These are phyloP conservation scores for Sarocladium kiliense DNA, from an alignment of 2,329 filamentous ascomycete species.

Conservation along the genomic window DNA sequence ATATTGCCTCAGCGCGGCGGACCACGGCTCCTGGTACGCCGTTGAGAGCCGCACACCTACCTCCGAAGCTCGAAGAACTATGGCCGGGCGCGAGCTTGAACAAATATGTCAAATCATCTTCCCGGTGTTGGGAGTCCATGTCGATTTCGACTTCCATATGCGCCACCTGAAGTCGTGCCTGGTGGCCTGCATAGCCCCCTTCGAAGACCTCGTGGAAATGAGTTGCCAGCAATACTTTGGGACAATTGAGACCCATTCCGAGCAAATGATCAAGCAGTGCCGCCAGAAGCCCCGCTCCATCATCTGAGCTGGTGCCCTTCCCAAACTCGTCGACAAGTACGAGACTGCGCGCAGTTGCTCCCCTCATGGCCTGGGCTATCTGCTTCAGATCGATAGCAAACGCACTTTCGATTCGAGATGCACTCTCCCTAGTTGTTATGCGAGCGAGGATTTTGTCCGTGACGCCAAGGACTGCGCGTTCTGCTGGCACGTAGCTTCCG, in stretches of 20 bases:
- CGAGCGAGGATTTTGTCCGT: slow-evolving; percentile 91
- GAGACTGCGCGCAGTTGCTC: slow-evolving; percentile 71
- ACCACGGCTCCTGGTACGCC: slow-evolving; percentile 71
- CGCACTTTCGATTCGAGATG: slow-evolving; percentile 54
- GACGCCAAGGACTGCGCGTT: slow-evolving; percentile 69
- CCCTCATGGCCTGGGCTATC: slow-evolving; percentile 68
- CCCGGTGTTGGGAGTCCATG: slow-evolving; percentile 38
- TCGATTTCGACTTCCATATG: slow-evolving; percentile 70
- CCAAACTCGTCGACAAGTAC: slow-evolving; percentile 91
- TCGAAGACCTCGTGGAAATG: slow-evolving; percentile 72
- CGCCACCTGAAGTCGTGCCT: slow-evolving; percentile 49
- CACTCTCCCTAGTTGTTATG: slow-evolving; percentile 67
- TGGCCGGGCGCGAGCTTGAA: slow-evolving; percentile 65
- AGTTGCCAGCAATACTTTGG: slow-evolving; percentile 56
- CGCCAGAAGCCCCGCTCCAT: slow-evolving; percentile 54
- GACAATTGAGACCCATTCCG: slow-evolving; percentile 36
- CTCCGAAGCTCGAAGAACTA: slow-evolving; percentile 79
- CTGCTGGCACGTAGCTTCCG: slow-evolving; percentile 85
- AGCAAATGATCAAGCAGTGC: slow-evolving; percentile 55
- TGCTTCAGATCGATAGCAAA: slow-evolving; percentile 82
- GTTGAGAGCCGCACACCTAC: slow-evolving; percentile 79
- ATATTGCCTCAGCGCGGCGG: slow-evolving; percentile 69
- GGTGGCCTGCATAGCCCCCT: slow-evolving; percentile 47
- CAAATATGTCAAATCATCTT: slow-evolving; percentile 67
- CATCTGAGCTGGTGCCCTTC: slow-evolving; percentile 54